These are phyloP conservation scores for Hylodesmum podocarpum DNA, from an alignment of 306 rosid species.

Conservation along the genomic window DNA sequence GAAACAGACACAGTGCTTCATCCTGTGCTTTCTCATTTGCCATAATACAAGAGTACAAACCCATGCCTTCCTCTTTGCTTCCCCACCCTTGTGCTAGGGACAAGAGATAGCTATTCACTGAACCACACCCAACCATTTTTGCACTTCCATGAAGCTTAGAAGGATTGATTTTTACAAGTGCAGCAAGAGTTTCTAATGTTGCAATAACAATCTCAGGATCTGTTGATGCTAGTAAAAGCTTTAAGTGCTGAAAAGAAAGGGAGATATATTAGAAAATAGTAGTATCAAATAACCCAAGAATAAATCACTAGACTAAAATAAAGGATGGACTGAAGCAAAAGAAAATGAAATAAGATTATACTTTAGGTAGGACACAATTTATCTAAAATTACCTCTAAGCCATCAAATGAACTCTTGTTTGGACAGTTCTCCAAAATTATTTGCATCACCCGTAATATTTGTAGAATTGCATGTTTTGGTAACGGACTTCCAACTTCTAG, in stretches of 20 bases:
- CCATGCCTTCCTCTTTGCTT: slow-evolving; percentile 98
- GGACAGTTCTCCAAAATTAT: slow-evolving; percentile 86
- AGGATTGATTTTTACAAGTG: slow-evolving; percentile 86
- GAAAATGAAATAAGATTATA: background rate
- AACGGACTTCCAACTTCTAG: slow-evolving; percentile 81
- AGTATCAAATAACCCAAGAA: slow-evolving; percentile 8
- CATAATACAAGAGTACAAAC: slow-evolving; percentile 84
- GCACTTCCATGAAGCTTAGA: slow-evolving; percentile 93
- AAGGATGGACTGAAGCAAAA: background rate
- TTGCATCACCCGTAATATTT: slow-evolving; percentile 94
- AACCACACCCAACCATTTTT: slow-evolving; percentile 90
- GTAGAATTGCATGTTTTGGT: slow-evolving; percentile 86
- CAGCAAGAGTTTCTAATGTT: slow-evolving; percentile 86
- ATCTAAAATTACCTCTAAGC: slow-evolving; percentile 74
- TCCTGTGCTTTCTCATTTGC: slow-evolving; percentile 76
- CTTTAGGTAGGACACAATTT: slow-evolving; percentile 7
- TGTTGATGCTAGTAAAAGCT: slow-evolving; percentile 82
- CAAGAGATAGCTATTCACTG: slow-evolving; percentile 80
- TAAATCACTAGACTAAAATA: slow-evolving; percentile 6
- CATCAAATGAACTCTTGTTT: slow-evolving; percentile 90
- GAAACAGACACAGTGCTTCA: slow-evolving; percentile 73
- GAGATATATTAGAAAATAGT: background rate
- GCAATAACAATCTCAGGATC: slow-evolving; percentile 92
- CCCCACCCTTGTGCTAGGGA: slow-evolving; percentile 99
- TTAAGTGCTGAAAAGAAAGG: slow-evolving; percentile 75